Base-by-base conservation (phyloP, 768 basidiomycete genomes). In the Leccinum truebloodii region DNA sequence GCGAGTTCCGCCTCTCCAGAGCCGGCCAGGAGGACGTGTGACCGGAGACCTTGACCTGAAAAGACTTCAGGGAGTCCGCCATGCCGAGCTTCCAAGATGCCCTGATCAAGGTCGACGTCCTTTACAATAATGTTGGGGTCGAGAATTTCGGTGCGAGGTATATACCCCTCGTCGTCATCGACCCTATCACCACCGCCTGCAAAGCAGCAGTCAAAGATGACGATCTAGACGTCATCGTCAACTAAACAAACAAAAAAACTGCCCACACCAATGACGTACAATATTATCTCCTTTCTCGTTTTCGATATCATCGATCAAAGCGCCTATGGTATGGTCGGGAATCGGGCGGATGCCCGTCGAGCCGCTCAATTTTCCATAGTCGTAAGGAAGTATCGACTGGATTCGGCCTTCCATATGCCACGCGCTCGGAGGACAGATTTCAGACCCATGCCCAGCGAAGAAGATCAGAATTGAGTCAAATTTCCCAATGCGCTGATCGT, bases 171-270 rank as follows among this genome's bases (percentile, higher is more conserved):
- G 12, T 24, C 6, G 5, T 44, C 37, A 35, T 37, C 32, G 13
- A 8, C 24, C 12, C 79, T 72, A 9, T 69, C 74, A 6, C 76
- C 67, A 0, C 78, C 77, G 1, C 68, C 78, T 4, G 81, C 78
- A 63, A 74, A 70, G 62, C 81, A 82, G 50, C 81, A 81, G 55
- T 81, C 81, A 6, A 82, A 69, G 46, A 82, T 77, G 20, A 81
- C 65, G 10, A 76, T 79, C 81, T 82, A 56, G 16, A 22, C 14
- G 32, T 2, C 34, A 44, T 52, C 6, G 57, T 59, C 35, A 57
- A 32, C 1, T 2, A 28, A 12, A 49, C 1, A 28, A 28, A 28
- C 28, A 4, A 30, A 30, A n/a, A 30, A 35, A 55, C 1, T 1
- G 14, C 28, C 28, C 16, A 26, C 41, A 44, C 24, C 2, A 49